A percentile compares a stretch with the other conserved stretches of the same genome.
These are phyloP conservation scores for Pezicula neosporulosa DNA, from an alignment of 2,329 filamentous ascomycete genomes.

Conservation along the genomic window DNA sequence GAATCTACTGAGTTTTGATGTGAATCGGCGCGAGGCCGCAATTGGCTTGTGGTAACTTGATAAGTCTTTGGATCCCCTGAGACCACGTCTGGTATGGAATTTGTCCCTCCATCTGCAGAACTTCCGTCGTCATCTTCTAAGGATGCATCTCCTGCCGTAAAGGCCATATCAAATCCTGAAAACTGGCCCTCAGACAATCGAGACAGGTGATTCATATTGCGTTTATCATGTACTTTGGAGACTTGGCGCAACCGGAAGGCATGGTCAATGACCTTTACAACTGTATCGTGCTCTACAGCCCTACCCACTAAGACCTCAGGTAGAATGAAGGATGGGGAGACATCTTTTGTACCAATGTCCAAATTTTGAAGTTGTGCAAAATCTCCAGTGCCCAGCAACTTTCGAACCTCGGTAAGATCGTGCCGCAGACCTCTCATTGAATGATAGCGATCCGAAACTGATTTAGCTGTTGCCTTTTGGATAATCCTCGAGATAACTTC, in stretches of 20 bases:
- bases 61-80: too few relatives aligned
- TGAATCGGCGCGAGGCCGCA: too few relatives aligned
- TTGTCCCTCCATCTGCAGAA: conserved; percentile 46
- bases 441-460: conserved; percentile 83
- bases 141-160: conserved; percentile 10
- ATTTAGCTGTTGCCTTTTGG: conserved; percentile 88
- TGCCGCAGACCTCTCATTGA: conserved; percentile 82
- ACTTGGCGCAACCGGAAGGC: conserved; percentile 63
- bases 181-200: too few relatives aligned
- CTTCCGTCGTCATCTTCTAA: conserved; percentile 51
- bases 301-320: conserved; percentile 80
- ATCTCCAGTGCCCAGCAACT: conserved; percentile 73
- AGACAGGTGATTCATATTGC: conserved; percentile 22
- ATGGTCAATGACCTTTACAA: conserved; percentile 73
- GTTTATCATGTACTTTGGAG: conserved; percentile 36
- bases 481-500: conserved; percentile 80
- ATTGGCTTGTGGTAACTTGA: too few relatives aligned
- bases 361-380: conserved; percentile 67
- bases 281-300: conserved; percentile 63
- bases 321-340: conserved; percentile 88
- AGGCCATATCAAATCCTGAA: too few relatives aligned
- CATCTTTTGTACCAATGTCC: conserved; percentile 76
- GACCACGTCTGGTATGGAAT: too few relatives aligned
- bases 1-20: too few relatives aligned
- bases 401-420: conserved; percentile 72